Evolutionary conservation across 1,284 basidiomycete genomes (phyloP), one percentile per base, ranked within the genome.

Genomic region (Cystobasidiaceae sp.): DNA sequence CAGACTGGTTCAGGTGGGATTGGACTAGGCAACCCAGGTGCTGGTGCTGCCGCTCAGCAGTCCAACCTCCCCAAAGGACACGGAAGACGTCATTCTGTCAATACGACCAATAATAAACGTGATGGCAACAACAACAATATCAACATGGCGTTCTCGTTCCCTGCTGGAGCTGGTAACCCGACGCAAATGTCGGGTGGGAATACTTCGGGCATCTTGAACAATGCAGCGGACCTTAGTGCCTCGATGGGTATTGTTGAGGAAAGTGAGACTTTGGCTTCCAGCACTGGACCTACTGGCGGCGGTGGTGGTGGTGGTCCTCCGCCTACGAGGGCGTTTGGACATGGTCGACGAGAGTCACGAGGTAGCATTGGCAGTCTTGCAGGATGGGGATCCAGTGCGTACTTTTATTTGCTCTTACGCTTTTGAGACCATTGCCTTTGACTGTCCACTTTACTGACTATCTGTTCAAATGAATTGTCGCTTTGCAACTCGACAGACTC

Each of bases 1-100:
- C n/a, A n/a, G n/a, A n/a, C n/a, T n/a, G n/a, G n/a, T n/a, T n/a
- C n/a, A n/a, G n/a, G n/a, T n/a, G n/a, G n/a, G n/a, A n/a, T n/a
- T n/a, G n/a, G n/a, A n/a, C 1, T 7, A 2, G 52, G 32, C 9
- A 25, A 11, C 19, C 45, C 48, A 21, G 54, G 41, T 41, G 65
- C 55, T 21, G 54, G 59, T 13, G 59, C 63, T 50, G 67, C n/a
- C n/a, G n/a, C n/a, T n/a, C n/a, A n/a, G n/a, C n/a, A n/a, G n/a
- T n/a, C n/a, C n/a, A n/a, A 61, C 68, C 69, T 60, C 33, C 75
- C 76, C 6, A 85, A 87, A 69, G 89, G 89, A 28, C 94, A 98
- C 75, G 88, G 89, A 50, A 84, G 94, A 62, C 84, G 94, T 69
- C 93, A 97, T 79, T 94, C 91, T 72, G 89, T 96, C 69, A 97